Evolutionary conservation across 805 yeast genomes (phyloP).

Genomic region (Candida odintsovae): DNA sequence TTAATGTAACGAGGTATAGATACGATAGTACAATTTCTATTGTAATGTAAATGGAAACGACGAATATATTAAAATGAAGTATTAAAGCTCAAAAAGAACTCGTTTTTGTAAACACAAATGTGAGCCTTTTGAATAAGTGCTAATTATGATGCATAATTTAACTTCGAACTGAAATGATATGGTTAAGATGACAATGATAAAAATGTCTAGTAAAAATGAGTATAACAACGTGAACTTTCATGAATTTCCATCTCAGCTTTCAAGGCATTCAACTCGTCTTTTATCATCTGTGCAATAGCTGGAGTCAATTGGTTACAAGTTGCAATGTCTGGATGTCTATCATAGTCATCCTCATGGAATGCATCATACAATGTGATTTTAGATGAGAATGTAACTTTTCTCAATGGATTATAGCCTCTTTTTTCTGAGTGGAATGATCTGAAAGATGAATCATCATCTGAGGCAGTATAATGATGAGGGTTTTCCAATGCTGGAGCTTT

Average conservation of each 20-base stretch:
- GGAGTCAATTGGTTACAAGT: slow-evolving; percentile 93
- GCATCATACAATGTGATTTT: slow-evolving; percentile 82
- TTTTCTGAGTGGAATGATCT: slow-evolving; percentile 34
- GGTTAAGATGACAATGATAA: background rate
- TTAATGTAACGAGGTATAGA: background rate
- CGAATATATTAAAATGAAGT: background rate
- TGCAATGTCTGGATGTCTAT: slow-evolving; percentile 87
- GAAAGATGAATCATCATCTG: slow-evolving; percentile 25
- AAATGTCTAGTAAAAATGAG: slow-evolving; percentile 64
- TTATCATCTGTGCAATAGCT: slow-evolving; percentile 74
- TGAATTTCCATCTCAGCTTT: slow-evolving; percentile 83
- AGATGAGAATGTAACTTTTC: slow-evolving; percentile 62
- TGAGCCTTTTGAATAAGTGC: background rate
- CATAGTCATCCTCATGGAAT: slow-evolving; percentile 77
- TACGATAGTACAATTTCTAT: no score
- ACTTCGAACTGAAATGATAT: background rate
- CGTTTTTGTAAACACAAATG: no score
- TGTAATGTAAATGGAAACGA: background rate
- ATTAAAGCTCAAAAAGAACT: background rate
- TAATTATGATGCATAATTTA: background rate
- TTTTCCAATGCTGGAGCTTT: slow-evolving; percentile 51
- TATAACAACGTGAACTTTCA: slow-evolving; percentile 68
- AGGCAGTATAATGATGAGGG: slow-evolving; percentile 16
- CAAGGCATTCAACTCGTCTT: slow-evolving; percentile 75
- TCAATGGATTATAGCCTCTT: background rate